Percentiles rank a stretch among this genome's conserved stretches.
These are phyloP conservation scores for Candida tammaniensis DNA, from an alignment of 805 yeast genomes.

Conservation along the genomic window DNA sequence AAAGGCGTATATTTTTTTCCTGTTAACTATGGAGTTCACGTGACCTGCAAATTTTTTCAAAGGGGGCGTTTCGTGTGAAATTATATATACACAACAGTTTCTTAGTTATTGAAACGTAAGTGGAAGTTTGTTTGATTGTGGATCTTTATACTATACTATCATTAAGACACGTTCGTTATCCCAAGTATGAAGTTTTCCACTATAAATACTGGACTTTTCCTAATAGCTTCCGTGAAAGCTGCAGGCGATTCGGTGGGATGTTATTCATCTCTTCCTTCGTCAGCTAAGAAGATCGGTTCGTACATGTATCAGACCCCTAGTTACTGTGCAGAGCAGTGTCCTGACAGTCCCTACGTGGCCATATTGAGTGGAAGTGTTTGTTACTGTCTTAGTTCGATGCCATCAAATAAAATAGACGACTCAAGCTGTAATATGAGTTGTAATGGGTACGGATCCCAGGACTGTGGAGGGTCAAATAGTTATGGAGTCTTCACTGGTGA, in stretches of 20 bases:
- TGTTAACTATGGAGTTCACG: too few relatives aligned
- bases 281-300: conserved; percentile 22
- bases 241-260: conserved; percentile 35
- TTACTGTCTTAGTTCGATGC: conserved; percentile 33
- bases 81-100: too few relatives aligned
- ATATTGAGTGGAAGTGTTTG: conserved; percentile 35
- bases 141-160: too few relatives aligned
- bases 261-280: conserved; percentile 25
- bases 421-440: conserved; percentile 29
- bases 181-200: too few relatives aligned
- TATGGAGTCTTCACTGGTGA: conserved; percentile 29
- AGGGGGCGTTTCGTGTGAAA: too few relatives aligned
- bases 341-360: conserved; percentile 36
- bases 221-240: neutral
- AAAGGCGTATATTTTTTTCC: too few relatives aligned
- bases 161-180: too few relatives aligned
- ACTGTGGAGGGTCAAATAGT: conserved; percentile 37
- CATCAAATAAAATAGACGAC: conserved; percentile 16
- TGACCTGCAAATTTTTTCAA: too few relatives aligned
- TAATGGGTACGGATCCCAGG: conserved; percentile 30
- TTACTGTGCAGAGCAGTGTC: conserved; percentile 28
- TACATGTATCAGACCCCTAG: conserved; percentile 26
- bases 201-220: too few relatives aligned
- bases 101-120: too few relatives aligned
- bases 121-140: too few relatives aligned